A percentile compares a stretch with the other conserved stretches of the same genome.
phyloP scores from a whole-genome alignment of 495 filamentous ascomycete genomes.

The Sordaria brevicollis region DNA sequence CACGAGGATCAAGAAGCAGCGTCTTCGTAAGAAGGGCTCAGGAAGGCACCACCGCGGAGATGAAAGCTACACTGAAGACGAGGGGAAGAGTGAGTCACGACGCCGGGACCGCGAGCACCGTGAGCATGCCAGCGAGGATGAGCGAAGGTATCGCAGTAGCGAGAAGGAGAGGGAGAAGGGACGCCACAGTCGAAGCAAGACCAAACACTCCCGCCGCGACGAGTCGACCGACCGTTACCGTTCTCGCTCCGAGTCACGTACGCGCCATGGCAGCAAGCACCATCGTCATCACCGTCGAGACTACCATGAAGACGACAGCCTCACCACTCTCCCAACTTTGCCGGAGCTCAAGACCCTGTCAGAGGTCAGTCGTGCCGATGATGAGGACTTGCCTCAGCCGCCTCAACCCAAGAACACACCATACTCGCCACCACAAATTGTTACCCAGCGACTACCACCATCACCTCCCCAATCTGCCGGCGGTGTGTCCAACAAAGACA shows the following conservation, averaged over 20 bases:
- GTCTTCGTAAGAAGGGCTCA: constrained; percentile 30
- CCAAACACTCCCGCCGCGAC: constrained; percentile 21
- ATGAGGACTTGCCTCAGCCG: constrained; percentile 28
- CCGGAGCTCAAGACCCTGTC: constrained; percentile 9
- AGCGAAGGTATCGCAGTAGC: constrained; percentile 7
- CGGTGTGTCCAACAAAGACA: neutral
- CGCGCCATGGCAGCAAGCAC: constrained; percentile 12
- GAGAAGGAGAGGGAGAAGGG: constrained; percentile 7
- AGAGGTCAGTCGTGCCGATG: constrained; percentile 31
- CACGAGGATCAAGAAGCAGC: constrained; percentile 40
- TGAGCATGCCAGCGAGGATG: constrained; percentile 2
- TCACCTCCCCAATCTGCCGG: constrained; percentile 1
- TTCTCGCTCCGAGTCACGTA: constrained; percentile 8
- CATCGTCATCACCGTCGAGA: constrained; percentile 22
- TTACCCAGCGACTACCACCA: neutral
- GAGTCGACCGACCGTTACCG: constrained; percentile 13
- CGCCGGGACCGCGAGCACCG: constrained; percentile 15
- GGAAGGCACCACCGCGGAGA: constrained; percentile 17
- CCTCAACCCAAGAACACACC: constrained; percentile 17
- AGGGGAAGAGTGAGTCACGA: constrained; percentile 6
- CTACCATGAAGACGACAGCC: constrained; percentile 11
- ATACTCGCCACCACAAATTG: neutral
- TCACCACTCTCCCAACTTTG: neutral
- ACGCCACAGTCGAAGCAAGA: constrained; percentile 21
- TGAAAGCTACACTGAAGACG: constrained; percentile 2